phyloP scores from a whole-genome alignment of 176 grass and related monocot species.

The Carex kokanica region DNA sequence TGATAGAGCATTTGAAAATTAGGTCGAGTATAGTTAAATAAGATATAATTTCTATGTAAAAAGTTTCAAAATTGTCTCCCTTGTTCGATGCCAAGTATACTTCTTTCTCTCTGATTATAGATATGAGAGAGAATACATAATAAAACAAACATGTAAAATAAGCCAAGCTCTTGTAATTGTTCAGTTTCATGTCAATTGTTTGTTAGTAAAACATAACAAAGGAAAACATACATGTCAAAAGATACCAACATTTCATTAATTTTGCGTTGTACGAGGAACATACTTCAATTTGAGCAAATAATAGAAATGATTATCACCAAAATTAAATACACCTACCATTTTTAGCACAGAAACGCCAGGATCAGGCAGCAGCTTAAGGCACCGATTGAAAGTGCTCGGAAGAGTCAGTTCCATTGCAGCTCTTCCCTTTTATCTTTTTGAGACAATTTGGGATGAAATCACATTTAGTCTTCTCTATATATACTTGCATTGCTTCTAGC shows the following conservation, averaged over 20 bases:
- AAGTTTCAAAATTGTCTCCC: no score
- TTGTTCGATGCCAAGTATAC: no score
- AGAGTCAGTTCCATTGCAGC: neutral
- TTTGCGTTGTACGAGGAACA: neutral
- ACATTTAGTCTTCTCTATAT: slow-evolving; percentile 5
- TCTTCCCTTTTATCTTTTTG: neutral
- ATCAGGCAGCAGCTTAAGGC: slow-evolving; percentile 5
- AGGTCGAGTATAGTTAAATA: no score
- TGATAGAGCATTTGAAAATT: no score
- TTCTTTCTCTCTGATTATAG: no score
- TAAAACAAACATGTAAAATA: neutral
- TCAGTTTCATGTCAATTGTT: neutral
- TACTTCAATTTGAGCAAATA: neutral
- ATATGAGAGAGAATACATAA: no score
- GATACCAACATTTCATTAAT: neutral
- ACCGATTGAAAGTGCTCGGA: neutral
- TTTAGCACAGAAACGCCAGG: slow-evolving; percentile 6
- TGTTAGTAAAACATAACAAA: neutral
- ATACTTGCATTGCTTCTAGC: neutral
- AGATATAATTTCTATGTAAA: no score
- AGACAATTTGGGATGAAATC: neutral
- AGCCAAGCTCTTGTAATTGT: neutral
- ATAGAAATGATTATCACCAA: neutral
- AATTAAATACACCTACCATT: slow-evolving; percentile 1
- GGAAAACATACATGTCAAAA: neutral